These are phyloP conservation scores for Lanmaoa rubissima DNA, from an alignment of 768 basidiomycete species.

Conservation along the genomic window DNA sequence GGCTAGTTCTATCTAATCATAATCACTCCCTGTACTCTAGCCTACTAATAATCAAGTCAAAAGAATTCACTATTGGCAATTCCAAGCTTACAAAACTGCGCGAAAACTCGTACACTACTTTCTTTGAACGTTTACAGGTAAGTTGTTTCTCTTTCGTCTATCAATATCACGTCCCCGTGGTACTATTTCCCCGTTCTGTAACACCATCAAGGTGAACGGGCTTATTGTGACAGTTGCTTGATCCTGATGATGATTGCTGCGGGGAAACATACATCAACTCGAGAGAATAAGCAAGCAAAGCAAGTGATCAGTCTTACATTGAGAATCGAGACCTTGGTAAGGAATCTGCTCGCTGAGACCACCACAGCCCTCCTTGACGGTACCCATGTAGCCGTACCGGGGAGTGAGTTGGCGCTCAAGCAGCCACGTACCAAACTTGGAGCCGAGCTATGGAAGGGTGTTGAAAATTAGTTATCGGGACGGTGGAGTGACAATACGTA, in stretches of 20 bases:
- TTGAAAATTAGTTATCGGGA: not conserved
- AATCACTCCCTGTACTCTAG: too few species aligned
- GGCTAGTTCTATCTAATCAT: too few species aligned
- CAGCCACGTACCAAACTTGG: conserved; percentile 84
- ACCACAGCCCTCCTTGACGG: conserved; percentile 70
- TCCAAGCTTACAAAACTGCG: too few species aligned
- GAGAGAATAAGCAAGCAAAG: not conserved
- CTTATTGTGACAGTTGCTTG: conserved; percentile 37
- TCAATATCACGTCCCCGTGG: not conserved
- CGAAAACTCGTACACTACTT: not conserved
- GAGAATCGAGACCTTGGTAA: conserved; percentile 75
- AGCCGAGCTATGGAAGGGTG: conserved; percentile 51
- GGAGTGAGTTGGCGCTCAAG: conserved; percentile 80
- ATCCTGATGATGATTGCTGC: conserved; percentile 49
- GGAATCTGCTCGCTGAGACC: conserved; percentile 86
- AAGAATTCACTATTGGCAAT: too few species aligned
- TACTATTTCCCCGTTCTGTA: not conserved
- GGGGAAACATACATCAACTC: not conserved
- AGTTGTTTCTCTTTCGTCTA: not conserved
- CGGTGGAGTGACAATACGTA: conserved; percentile 24
- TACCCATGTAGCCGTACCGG: conserved; percentile 79
- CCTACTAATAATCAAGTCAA: too few species aligned
- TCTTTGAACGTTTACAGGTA: not conserved
- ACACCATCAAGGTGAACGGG: not conserved
- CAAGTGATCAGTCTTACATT: conserved; percentile 48